Evolutionary conservation across 1,139 yeast species (phyloP).

Genomic region (Hyphopichia khmerensis): DNA sequence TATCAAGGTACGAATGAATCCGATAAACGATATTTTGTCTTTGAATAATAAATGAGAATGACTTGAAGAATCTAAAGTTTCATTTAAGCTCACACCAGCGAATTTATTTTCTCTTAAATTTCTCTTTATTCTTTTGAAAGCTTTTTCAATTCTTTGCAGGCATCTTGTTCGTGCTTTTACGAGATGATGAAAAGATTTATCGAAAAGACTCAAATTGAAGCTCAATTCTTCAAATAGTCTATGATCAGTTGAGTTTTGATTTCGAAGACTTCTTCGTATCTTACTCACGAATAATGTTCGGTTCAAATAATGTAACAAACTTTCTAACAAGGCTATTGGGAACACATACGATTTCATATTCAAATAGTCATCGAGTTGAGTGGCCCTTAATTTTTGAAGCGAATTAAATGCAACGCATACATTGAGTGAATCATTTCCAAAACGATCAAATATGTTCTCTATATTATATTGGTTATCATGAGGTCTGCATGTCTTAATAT

Average conservation of each 20-base stretch:
- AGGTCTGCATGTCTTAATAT: not conserved
- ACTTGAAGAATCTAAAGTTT: not conserved
- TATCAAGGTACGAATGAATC: not conserved
- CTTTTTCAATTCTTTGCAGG: not conserved
- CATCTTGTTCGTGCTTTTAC: constrained; percentile 10
- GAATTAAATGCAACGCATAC: not conserved
- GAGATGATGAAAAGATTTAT: constrained; percentile 17
- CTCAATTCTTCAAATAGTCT: constrained; percentile 21
- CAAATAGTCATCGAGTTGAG: not conserved
- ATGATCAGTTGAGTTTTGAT: not conserved
- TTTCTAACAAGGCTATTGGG: constrained; percentile 3
- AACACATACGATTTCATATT: not conserved
- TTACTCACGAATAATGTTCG: constrained; percentile 1
- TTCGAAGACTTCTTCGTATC: not conserved
- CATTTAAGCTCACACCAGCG: not conserved
- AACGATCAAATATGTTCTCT: not conserved
- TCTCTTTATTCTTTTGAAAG: not conserved
- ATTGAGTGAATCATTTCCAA: not conserved
- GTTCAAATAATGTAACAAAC: constrained; percentile 9
- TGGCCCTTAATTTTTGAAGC: not conserved
- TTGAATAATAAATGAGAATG: not conserved
- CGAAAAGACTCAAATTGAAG: constrained; percentile 24
- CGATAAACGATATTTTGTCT: not conserved
- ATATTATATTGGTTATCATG: not conserved
- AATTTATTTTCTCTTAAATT: not conserved